A percentile compares a stretch with the other conserved stretches of the same genome.
phyloP scores from a whole-genome alignment of 1,284 basidiomycete species.

The Cryptococcus sp. region DNA sequence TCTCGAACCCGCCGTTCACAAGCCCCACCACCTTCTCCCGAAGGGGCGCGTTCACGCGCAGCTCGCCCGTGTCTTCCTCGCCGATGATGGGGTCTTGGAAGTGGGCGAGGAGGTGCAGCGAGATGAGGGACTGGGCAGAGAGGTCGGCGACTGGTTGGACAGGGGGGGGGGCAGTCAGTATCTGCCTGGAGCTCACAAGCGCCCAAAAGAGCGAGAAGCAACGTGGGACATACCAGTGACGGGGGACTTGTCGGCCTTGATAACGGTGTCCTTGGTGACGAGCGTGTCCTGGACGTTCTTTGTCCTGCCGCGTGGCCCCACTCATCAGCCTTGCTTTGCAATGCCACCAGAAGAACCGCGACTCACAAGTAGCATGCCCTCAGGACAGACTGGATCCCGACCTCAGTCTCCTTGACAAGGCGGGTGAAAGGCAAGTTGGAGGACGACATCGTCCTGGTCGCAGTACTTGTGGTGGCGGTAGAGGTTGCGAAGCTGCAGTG shows the following conservation, averaged over 20 bases:
- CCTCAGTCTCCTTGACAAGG: constrained; percentile 48
- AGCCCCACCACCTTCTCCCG: constrained; percentile 71
- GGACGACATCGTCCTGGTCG: not conserved
- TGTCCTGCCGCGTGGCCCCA: constrained; percentile 56
- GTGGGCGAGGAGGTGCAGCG: constrained; percentile 66
- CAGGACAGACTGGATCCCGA: constrained; percentile 86
- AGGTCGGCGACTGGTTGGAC: constrained; percentile 72
- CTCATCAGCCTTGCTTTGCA: too few relatives aligned
- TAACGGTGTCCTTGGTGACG: constrained; percentile 79
- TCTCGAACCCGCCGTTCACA: constrained; percentile 72
- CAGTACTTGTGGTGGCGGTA: not conserved
- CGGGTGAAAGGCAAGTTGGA: constrained; percentile 37
- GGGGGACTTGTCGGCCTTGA: constrained; percentile 91
- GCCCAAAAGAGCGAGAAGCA: too few relatives aligned
- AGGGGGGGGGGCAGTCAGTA: too few relatives aligned
- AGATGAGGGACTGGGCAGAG: constrained; percentile 84
- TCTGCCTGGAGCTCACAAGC: too few relatives aligned
- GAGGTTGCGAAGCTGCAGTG: not conserved
- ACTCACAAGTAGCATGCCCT: constrained; percentile 65
- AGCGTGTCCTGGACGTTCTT: constrained; percentile 83
- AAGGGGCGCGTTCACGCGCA: constrained; percentile 60
- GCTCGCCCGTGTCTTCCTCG: constrained; percentile 86
- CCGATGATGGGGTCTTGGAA: constrained; percentile 89
- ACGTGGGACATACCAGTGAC: constrained; percentile 69
- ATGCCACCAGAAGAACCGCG: constrained; percentile 17